phyloP scores from a whole-genome alignment of 2,329 filamentous ascomycete genomes.

The Myriosclerotinia scirpicola region DNA sequence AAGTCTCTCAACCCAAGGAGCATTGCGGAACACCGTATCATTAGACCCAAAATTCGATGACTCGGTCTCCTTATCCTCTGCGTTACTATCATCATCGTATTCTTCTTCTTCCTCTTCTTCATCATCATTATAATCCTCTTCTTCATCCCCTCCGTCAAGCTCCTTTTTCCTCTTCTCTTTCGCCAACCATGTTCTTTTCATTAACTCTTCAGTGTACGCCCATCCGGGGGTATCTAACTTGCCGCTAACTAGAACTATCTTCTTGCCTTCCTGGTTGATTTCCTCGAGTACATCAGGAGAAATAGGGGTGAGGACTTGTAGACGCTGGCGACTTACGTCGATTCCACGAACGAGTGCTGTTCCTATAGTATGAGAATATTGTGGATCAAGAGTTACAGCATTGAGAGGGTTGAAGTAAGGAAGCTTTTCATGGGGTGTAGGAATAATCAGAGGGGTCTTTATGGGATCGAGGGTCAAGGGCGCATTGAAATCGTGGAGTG shows the following conservation, averaged over 20 bases:
- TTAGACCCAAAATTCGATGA: background rate
- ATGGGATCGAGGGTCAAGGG: conserved; percentile 22
- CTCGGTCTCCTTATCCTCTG: conserved; percentile 15
- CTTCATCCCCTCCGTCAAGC: background rate
- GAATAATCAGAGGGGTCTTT: conserved; percentile 38
- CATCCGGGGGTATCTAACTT: conserved; percentile 68
- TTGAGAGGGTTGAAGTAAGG: conserved; percentile 60
- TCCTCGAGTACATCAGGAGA: conserved; percentile 44
- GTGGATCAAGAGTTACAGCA: conserved; percentile 59
- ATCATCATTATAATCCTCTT: conserved; percentile 1
- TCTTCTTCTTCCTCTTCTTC: background rate
- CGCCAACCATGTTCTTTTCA: conserved; percentile 38
- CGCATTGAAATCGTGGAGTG: background rate
- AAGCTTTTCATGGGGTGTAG: conserved; percentile 53
- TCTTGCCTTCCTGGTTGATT: conserved; percentile 46
- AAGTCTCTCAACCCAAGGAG: conserved; percentile 61
- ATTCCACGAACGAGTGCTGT: conserved; percentile 70
- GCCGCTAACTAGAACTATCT: conserved; percentile 64
- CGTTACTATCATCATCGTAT: conserved; percentile 17
- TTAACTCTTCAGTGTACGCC: conserved; percentile 66
- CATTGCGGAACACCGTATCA: conserved; percentile 37
- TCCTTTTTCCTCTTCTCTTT: conserved; percentile 26
- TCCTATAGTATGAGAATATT: conserved; percentile 58
- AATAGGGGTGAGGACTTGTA: conserved; percentile 68
- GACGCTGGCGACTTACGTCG: conserved; percentile 51